These are phyloP conservation scores for Carex arenaria DNA, from an alignment of 202 grass and related monocot genomes.

Conservation along the genomic window DNA sequence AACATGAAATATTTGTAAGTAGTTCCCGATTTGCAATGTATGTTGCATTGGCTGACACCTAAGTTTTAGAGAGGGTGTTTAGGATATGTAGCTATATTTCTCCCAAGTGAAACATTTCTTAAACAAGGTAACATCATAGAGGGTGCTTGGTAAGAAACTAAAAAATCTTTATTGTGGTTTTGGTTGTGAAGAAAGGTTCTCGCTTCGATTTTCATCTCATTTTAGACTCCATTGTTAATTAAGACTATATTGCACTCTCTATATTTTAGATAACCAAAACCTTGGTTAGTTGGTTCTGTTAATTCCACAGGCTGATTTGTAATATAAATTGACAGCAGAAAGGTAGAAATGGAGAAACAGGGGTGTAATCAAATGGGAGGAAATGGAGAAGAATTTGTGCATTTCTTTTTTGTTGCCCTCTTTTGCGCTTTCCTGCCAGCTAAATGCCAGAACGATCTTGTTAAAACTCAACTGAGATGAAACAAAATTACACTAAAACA, in stretches of 20 bases:
- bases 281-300: background rate
- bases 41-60: slow-evolving; percentile 10
- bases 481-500: background rate
- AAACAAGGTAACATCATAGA: background rate
- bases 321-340: background rate
- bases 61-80: background rate
- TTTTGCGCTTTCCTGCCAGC: background rate
- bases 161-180: background rate
- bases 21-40: background rate
- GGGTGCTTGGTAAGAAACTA: background rate
- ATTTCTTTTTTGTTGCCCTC: background rate
- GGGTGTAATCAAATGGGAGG: background rate
- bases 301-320: background rate
- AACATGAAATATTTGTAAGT: background rate
- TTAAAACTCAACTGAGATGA: background rate
- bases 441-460: background rate
- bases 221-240: background rate
- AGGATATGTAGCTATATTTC: background rate
- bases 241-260: background rate
- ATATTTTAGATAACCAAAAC: background rate
- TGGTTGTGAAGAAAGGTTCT: background rate
- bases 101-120: background rate
- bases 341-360: background rate
- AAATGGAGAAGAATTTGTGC: background rate
- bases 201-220: background rate